Evolutionary conservation across 1,139 yeast genomes (phyloP), one percentile per base, ranked within the genome.

Genomic region (Candida sanyaensis): DNA sequence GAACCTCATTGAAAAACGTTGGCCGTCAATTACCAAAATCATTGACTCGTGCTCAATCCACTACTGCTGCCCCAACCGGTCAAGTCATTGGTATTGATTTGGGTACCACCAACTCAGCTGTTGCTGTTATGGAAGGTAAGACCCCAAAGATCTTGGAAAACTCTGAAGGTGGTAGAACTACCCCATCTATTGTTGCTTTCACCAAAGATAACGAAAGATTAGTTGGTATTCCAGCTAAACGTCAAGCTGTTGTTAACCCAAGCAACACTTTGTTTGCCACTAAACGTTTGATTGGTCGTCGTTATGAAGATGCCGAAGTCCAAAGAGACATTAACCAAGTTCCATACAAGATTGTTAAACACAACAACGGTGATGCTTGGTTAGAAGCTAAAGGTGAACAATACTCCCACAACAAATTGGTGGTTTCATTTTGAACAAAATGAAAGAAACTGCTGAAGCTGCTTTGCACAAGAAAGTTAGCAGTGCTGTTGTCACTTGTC

Each of bases 81-180:
- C 81, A 92, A 63, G 98, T 93, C 52, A 92, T 93, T 66, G 99
- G 99, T 81, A 92, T 93, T 68, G 99, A 93, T 78, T 83, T 93
- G 71, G 99, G 99, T 78, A 93, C 98, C 73, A 93, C 98, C 74
- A 93, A 93, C 84, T 93, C 99, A 50, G 98, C 99, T 52, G 99
- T 93, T 57, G 99, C 99, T 54, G 78, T 93, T 58, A 92, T 93
- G 67, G 67, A 63, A 55, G 99, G 99, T 70, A 88, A 90, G 75
- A 76, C 86, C 52, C 98, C 99, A 63, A 90, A 90, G 78, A 96
- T 95, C 63, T 88, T 93, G 63, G 98, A 92, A 79, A 93, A 93
- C 77, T 88, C 96, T 54, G 99, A 93, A 79, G 99, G 99, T 84
- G 88, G 97, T 50, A 88, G 99, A 78, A 93, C 99, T 56, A 93